Conservation (phyloP, 495 filamentous ascomycete species). For the Annulohypoxylon nitens region DNA sequence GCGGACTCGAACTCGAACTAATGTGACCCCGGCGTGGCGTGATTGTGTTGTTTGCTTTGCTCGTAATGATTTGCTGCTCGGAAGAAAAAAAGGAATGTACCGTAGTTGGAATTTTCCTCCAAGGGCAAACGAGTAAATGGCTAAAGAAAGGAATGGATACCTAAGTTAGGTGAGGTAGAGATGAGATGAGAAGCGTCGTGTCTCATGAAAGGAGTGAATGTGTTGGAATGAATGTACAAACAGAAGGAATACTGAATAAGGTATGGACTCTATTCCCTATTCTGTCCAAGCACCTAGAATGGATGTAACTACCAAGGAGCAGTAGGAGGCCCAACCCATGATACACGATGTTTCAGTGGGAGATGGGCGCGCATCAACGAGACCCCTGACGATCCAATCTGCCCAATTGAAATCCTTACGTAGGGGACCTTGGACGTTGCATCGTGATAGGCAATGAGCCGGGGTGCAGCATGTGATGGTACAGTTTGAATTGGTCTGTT, state of each 20-base stretch:
- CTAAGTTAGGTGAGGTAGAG: background rate
- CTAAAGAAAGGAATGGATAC: slow-evolving; percentile 7
- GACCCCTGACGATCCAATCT: slow-evolving; percentile 42
- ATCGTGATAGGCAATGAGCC: slow-evolving; percentile 20
- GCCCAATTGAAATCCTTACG: slow-evolving; percentile 28
- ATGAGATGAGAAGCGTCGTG: background rate
- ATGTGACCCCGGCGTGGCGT: slow-evolving; percentile 10
- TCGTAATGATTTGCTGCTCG: background rate
- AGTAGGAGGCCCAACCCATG: slow-evolving; percentile 36
- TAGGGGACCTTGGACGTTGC: slow-evolving; percentile 5
- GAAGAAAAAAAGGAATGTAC: slow-evolving; percentile 26
- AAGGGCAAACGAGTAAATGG: background rate
- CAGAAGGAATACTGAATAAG: slow-evolving; percentile 20
- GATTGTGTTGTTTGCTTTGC: slow-evolving; percentile 12
- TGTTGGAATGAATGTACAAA: slow-evolving; percentile 16
- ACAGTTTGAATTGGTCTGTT: slow-evolving; percentile 2
- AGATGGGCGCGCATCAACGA: slow-evolving; percentile 29
- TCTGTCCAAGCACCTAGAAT: background rate
- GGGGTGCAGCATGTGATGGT: slow-evolving; percentile 10
- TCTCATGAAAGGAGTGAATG: background rate
- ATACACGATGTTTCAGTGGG: slow-evolving; percentile 40
- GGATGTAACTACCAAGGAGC: slow-evolving; percentile 22
- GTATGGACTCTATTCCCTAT: background rate
- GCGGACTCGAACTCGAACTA: background rate
- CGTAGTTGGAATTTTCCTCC: slow-evolving; percentile 16